phyloP scores from a whole-genome alignment of 257 asterid species.

The Scutellaria galericulata region DNA sequence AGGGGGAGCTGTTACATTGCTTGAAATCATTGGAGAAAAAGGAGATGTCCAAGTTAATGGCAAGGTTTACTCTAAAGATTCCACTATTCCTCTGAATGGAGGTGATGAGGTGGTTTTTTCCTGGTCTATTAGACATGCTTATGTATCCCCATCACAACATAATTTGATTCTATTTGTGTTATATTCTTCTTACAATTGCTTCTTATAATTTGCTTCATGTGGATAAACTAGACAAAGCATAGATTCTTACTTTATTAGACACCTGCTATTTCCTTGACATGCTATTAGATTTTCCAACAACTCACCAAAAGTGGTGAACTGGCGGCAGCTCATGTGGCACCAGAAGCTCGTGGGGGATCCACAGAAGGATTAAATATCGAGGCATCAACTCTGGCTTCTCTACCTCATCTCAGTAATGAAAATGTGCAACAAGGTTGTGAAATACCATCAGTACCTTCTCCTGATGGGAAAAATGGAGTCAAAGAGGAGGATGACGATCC shows the following conservation, averaged over 20 bases:
- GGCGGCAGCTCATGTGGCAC: constrained; percentile 48
- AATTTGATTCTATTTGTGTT: constrained; percentile 20
- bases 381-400: constrained; percentile 76
- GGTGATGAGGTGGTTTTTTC: constrained; percentile 89
- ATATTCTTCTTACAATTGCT: not conserved
- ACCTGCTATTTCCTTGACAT: constrained; percentile 51
- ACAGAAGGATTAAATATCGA: constrained; percentile 63
- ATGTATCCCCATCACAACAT: constrained; percentile 78
- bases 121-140: constrained; percentile 72
- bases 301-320: constrained; percentile 47
- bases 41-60: constrained; percentile 89
- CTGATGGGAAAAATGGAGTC: constrained; percentile 52
- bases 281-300: constrained; percentile 71
- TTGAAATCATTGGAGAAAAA: constrained; percentile 72
- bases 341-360: constrained; percentile 71
- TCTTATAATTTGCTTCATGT: not conserved
- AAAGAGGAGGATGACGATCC: constrained; percentile 50
- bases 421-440: constrained; percentile 59
- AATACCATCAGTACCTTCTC: constrained; percentile 58
- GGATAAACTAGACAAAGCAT: not conserved
- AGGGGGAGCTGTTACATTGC: constrained; percentile 65
- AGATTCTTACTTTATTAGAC: constrained; percentile 9
- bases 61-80: constrained; percentile 59
- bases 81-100: constrained; percentile 67
- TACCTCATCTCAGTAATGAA: constrained; percentile 58